Percentiles rank a stretch among this genome's conserved stretches.
phyloP scores from a whole-genome alignment of 768 basidiomycete genomes.

The Mycena kentingensis region DNA sequence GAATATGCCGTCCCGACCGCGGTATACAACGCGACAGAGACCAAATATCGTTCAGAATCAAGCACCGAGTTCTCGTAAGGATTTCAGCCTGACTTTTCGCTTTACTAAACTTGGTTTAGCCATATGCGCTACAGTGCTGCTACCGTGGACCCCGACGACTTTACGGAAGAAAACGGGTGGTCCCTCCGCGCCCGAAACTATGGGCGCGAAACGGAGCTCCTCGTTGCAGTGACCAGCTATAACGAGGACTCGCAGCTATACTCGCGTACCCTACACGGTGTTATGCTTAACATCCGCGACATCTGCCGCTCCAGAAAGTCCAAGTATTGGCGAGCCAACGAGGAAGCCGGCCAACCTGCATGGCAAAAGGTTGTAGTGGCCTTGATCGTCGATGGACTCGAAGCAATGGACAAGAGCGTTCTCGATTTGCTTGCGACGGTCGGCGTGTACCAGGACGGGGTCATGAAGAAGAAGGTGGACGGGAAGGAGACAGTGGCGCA shows the following conservation, averaged over 20 bases:
- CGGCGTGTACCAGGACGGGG: slow-evolving; percentile 91
- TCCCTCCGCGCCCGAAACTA: slow-evolving; percentile 83
- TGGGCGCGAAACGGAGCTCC: slow-evolving; percentile 86
- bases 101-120: slow-evolving; percentile 34
- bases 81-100: not conserved
- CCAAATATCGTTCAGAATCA: slow-evolving; percentile 68
- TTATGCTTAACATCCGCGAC: slow-evolving; percentile 97
- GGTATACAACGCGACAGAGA: slow-evolving; percentile 79
- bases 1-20: slow-evolving; percentile 89
- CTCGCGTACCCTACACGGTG: slow-evolving; percentile 64
- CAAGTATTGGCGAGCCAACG: slow-evolving; percentile 83
- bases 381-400: slow-evolving; percentile 90
- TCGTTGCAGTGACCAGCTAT: slow-evolving; percentile 93
- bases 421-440: slow-evolving; percentile 87
- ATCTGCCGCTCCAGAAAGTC: slow-evolving; percentile 96
- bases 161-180: slow-evolving; percentile 62
- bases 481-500: slow-evolving; percentile 89
- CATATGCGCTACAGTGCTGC: slow-evolving; percentile 96
- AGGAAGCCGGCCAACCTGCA: slow-evolving; percentile 80
- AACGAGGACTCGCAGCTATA: slow-evolving; percentile 92
- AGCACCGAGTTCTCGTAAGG: slow-evolving; percentile 91
- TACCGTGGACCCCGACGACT: slow-evolving; percentile 89
- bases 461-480: slow-evolving; percentile 92
- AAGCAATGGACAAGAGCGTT: slow-evolving; percentile 94
- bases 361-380: slow-evolving; percentile 94